These are phyloP conservation scores for Crithidia mellificae DNA, from an alignment of 208 protist species.

Conservation along the genomic window DNA sequence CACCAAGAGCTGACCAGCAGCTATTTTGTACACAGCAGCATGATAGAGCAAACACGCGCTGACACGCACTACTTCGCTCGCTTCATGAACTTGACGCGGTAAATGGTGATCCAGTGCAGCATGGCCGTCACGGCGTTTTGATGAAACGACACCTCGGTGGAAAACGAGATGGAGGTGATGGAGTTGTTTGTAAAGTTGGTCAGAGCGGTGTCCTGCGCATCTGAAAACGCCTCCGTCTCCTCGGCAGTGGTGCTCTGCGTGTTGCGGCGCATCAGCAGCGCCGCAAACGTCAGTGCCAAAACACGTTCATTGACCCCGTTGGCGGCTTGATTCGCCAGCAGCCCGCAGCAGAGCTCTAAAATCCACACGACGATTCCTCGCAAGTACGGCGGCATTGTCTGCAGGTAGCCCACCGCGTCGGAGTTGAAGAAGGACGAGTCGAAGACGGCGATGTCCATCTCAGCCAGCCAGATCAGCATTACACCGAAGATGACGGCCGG, in stretches of 20 bases:
- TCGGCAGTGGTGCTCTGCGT: slow-evolving; percentile 1
- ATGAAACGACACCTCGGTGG: slow-evolving; percentile 38
- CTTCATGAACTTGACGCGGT: slow-evolving; percentile 47
- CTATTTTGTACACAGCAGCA: too few species aligned
- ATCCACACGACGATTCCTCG: slow-evolving; percentile 75
- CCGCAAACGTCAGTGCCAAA: slow-evolving; percentile 78
- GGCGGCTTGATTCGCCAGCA: slow-evolving; percentile 58
- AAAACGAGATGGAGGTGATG: slow-evolving; percentile 27
- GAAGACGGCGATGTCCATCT: slow-evolving; percentile 70
- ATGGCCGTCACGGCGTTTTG: slow-evolving; percentile 65
- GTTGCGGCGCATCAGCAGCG: slow-evolving; percentile 52
- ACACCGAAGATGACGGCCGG: slow-evolving; percentile 70
- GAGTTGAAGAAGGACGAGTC: slow-evolving; percentile 60
- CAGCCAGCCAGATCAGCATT: slow-evolving; percentile 73
- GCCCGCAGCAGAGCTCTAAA: slow-evolving; percentile 68
- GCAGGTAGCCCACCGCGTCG: slow-evolving; percentile 77
- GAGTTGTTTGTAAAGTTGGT: slow-evolving; percentile 2
- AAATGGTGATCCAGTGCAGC: slow-evolving; percentile 73
- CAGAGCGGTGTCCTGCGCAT: slow-evolving; percentile 11
- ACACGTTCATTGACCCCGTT: slow-evolving; percentile 71
- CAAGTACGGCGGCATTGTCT: slow-evolving; percentile 63
- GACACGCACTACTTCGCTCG: slow-evolving; percentile 7
- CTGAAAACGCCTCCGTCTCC: slow-evolving; percentile 32
- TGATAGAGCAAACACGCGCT: slow-evolving; percentile 3
- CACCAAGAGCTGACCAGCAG: too few species aligned